phyloP scores from a whole-genome alignment of 2,329 filamentous ascomycete genomes.

The Annulohypoxylon truncatum region DNA sequence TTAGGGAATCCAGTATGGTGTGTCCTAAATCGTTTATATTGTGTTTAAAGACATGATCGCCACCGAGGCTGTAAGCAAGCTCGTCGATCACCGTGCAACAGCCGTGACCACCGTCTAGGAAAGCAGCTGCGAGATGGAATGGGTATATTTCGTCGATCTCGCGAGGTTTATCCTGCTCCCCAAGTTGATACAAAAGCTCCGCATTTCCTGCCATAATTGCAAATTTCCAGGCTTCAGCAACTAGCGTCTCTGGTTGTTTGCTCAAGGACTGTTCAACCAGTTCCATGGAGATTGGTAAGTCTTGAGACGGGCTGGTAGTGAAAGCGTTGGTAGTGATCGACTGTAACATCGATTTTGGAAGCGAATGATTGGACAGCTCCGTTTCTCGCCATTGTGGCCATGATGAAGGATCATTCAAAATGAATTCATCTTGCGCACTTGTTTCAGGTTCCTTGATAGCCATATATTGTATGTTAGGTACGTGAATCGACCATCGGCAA shows the following conservation, averaged over 20 bases:
- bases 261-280: neutral
- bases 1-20: neutral
- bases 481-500: neutral
- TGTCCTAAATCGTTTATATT: neutral
- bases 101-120: neutral
- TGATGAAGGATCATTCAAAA: neutral
- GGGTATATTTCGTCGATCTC: neutral
- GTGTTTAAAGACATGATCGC: neutral
- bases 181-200: neutral
- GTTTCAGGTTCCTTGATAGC: neutral
- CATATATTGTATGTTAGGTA: neutral
- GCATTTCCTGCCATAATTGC: neutral
- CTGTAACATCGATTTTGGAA: neutral
- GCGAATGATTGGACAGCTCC: neutral
- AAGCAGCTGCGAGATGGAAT: neutral
- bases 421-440: neutral
- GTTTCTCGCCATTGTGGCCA: neutral
- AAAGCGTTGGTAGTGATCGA: neutral
- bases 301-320: neutral
- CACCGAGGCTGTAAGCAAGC: neutral
- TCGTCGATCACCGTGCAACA: neutral
- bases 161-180: too few relatives aligned
- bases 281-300: neutral
- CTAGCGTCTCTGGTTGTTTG: neutral
- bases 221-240: neutral